Base-by-base conservation (phyloP, 1,284 basidiomycete species). In the Microbotryum violaceum region DNA sequence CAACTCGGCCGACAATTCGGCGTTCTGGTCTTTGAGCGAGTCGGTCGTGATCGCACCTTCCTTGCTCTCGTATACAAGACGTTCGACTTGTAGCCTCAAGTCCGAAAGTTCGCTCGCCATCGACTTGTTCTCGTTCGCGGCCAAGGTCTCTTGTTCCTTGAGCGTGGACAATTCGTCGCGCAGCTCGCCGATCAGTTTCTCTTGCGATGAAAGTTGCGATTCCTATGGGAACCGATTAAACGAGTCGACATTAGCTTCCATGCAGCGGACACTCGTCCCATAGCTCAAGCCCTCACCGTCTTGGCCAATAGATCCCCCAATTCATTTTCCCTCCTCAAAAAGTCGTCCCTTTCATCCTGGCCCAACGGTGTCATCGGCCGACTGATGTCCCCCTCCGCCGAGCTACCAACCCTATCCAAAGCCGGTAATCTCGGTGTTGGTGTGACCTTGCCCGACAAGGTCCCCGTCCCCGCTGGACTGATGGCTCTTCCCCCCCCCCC, bases 301-400 rank as follows among this genome's bases (percentile, higher is more conserved):
- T 97, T 94, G 1, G 89, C 89, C 52, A 99, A 79, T 72, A 87
- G 82, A 76, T 99, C 94, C 66, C 86, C 91, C 62, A 99, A 81
- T 77, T 99, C 94, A 73, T 98, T 98, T 81, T 99, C 96, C 63
- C 94, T 79, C 74, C 85, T 86, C 76, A 99, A 78, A 82, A 97
- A 98, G 65, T 98, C 94, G 67, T 99, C 94, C 66, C 92, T 80
- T 78, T 99, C 94, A 73, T 98, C 96, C 80, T 93, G 81, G 45
- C 86, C 84, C 20, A 88, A 90, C 18, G 91, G 92, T 12, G 90
- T 92, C 74, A 87, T 86, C 44, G 89, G 89, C 63, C 89, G 79
- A 72, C 86, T 89, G 0, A 48, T n/a, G 16, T 58, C 67, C 1
- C 65, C 65, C 65, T 69, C 67, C 7, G 37, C 37, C 37, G 16